Conservation (phyloP, 179 eudicot genomes). For the Spinacia oleracea region DNA sequence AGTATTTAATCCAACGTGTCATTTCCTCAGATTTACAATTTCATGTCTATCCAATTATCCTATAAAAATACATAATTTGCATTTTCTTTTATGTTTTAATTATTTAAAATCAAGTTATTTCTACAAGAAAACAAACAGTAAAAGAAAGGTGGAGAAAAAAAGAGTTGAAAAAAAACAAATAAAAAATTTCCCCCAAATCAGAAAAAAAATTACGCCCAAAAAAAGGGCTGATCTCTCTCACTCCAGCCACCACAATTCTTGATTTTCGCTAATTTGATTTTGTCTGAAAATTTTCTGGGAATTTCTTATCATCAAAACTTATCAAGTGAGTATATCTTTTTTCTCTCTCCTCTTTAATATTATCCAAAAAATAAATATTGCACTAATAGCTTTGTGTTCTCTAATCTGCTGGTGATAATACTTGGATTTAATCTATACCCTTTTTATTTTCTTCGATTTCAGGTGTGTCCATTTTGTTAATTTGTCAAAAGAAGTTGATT, state of each 20-base stretch:
- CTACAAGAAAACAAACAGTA: conserved; percentile 1
- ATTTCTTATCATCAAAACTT: conserved; percentile 22
- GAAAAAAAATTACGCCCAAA: conserved; percentile 5
- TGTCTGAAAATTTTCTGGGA: conserved; percentile 17
- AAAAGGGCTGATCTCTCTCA: conserved; percentile 23
- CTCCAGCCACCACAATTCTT: conserved; percentile 32
- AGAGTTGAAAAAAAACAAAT: not conserved
- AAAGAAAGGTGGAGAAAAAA: not conserved
- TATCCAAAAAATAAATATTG: not conserved
- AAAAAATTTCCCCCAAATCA: not conserved
- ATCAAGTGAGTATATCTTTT: conserved; percentile 21
- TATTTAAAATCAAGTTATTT: not conserved
- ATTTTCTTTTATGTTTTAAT: not conserved
- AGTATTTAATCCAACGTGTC: conserved; percentile 29
- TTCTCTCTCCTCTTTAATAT: not conserved
- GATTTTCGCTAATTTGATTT: conserved; percentile 14
- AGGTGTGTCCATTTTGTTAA: conserved; percentile 29
- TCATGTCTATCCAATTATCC: conserved; percentile 36
- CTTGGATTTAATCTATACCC: conserved; percentile 6
- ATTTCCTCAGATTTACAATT: conserved; percentile 18
- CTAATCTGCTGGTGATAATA: not conserved
- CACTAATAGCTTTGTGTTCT: conserved; percentile 3
- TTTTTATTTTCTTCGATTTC: conserved; percentile 24
- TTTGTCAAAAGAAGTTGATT: conserved; percentile 22
- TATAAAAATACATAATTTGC: not conserved